A percentile compares a stretch with the other conserved stretches of the same genome.
Evolutionary conservation across 2,329 filamentous ascomycete species (phyloP).

Genomic region (Phaeosphaeriaceae sp.): DNA sequence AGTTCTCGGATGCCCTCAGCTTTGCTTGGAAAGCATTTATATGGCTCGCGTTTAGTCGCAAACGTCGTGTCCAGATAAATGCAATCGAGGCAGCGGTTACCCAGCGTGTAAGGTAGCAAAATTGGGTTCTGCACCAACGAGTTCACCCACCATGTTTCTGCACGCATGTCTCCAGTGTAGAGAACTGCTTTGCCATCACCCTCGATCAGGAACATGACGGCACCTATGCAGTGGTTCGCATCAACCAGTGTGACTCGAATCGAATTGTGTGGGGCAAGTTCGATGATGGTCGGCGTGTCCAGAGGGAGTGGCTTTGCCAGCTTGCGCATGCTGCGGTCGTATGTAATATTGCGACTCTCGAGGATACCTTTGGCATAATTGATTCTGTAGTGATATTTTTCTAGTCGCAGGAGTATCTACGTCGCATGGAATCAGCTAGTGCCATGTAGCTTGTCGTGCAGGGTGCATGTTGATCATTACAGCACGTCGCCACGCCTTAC

Average conservation of each 20-base stretch:
- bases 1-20: slow-evolving; percentile 79
- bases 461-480: background rate
- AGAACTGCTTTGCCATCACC: slow-evolving; percentile 73
- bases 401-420: slow-evolving; percentile 75
- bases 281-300: slow-evolving; percentile 78
- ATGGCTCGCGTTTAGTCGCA: slow-evolving; percentile 58
- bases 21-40: slow-evolving; percentile 66
- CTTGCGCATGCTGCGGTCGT: slow-evolving; percentile 72
- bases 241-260: slow-evolving; percentile 86
- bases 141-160: slow-evolving; percentile 87
- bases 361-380: slow-evolving; percentile 81
- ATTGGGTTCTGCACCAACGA: slow-evolving; percentile 73
- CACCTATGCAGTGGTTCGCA: slow-evolving; percentile 89
- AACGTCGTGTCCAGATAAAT: slow-evolving; percentile 93
- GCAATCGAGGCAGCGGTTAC: slow-evolving; percentile 66
- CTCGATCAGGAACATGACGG: slow-evolving; percentile 93
- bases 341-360: slow-evolving; percentile 76
- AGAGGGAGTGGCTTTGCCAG: slow-evolving; percentile 81
- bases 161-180: slow-evolving; percentile 88
- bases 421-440: background rate
- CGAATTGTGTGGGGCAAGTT: slow-evolving; percentile 71
- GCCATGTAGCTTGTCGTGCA: too few relatives aligned
- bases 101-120: slow-evolving; percentile 73
- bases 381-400: slow-evolving; percentile 79
- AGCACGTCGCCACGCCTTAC: slow-evolving; percentile 42